Evolutionary conservation across 2,329 filamentous ascomycete species (phyloP).

Genomic region (Neophaeococcomyces aloes): DNA sequence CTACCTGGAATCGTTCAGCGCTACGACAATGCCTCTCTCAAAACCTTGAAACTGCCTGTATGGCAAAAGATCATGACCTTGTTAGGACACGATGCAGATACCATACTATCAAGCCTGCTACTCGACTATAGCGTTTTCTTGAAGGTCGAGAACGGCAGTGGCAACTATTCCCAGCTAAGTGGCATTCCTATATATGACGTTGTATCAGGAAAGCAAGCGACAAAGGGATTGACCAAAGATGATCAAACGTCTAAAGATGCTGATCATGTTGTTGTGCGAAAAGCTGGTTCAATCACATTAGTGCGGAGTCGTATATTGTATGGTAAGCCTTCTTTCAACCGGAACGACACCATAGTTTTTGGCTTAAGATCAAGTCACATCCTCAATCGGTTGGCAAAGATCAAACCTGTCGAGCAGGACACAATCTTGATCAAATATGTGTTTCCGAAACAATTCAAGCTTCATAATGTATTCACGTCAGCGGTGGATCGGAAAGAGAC

Average conservation of each 20-base stretch:
- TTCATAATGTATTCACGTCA: slow-evolving; percentile 88
- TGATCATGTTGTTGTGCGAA: slow-evolving; percentile 19
- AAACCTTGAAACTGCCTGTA: slow-evolving; percentile 54
- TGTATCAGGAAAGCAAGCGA: background rate
- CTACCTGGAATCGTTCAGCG: slow-evolving; percentile 58
- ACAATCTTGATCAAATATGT: slow-evolving; percentile 78
- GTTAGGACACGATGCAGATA: slow-evolving; percentile 63
- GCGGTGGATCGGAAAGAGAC: slow-evolving; percentile 53
- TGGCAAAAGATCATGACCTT: slow-evolving; percentile 69
- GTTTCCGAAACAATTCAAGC: slow-evolving; percentile 78
- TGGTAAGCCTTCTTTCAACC: slow-evolving; percentile 60
- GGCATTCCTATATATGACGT: slow-evolving; percentile 35
- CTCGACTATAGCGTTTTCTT: slow-evolving; percentile 68
- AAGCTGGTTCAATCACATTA: slow-evolving; percentile 56
- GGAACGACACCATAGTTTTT: slow-evolving; percentile 55
- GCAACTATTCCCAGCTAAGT: slow-evolving; percentile 68
- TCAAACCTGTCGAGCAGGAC: slow-evolving; percentile 43
- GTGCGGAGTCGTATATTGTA: slow-evolving; percentile 81
- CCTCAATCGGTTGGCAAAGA: slow-evolving; percentile 57
- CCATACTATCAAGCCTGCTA: slow-evolving; percentile 66
- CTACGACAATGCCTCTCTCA: slow-evolving; percentile 60
- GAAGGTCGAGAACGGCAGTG: slow-evolving; percentile 46
- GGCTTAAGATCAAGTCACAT: slow-evolving; percentile 77
- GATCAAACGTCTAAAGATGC: background rate
- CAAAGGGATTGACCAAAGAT: too few relatives aligned